Conservation (phyloP, 805 yeast species). For the Nakazawaea populi region DNA sequence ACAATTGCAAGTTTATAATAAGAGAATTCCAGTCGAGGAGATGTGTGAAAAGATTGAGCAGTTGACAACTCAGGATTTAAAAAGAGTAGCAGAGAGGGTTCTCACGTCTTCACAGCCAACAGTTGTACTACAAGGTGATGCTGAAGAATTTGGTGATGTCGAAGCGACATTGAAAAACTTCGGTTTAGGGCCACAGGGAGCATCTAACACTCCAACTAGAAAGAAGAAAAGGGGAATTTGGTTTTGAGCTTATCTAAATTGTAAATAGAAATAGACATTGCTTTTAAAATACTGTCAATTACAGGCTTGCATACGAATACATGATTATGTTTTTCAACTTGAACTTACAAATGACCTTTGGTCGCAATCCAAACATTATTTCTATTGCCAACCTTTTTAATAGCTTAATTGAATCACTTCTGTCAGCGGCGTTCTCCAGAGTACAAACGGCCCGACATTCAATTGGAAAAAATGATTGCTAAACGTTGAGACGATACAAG, state of each 20-base stretch:
- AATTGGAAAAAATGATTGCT: too few relatives aligned
- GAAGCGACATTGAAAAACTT: conserved; percentile 54
- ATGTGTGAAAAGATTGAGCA: conserved; percentile 75
- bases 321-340: too few relatives aligned
- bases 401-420: too few relatives aligned
- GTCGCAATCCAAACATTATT: too few relatives aligned
- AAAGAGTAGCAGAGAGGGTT: conserved; percentile 67
- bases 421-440: too few relatives aligned
- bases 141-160: conserved; percentile 83
- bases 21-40: conserved; percentile 66
- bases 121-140: conserved; percentile 81
- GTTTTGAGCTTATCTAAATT: conserved; percentile 1
- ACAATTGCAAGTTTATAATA: conserved; percentile 82
- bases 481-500: too few relatives aligned
- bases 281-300: too few relatives aligned
- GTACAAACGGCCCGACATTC: too few relatives aligned
- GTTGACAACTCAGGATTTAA: conserved; percentile 63
- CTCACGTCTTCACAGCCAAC: conserved; percentile 78
- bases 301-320: too few relatives aligned
- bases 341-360: too few relatives aligned
- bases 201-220: background rate
- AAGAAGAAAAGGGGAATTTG: conserved; percentile 10
- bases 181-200: conserved; percentile 54
- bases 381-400: too few relatives aligned
- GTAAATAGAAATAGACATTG: too few relatives aligned